Base-by-base conservation (phyloP, 2,329 filamentous ascomycete genomes). In the Apiospora saccharicola region DNA sequence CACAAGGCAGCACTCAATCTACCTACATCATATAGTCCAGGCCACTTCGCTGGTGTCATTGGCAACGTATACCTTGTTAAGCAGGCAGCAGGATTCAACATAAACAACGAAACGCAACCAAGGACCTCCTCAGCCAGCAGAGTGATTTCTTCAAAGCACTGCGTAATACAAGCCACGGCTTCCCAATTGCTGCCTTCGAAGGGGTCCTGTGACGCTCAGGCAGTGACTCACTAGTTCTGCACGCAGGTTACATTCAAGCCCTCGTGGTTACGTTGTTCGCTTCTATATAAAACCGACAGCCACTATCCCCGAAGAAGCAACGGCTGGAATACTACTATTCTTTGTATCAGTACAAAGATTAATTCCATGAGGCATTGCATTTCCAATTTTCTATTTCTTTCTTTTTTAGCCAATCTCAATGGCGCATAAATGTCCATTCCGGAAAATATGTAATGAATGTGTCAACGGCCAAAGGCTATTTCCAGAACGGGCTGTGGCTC, bases 301-400 rank as follows among this genome's bases (percentile, higher is more conserved):
- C 14, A 61, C 53, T 61, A 37, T 64, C 22, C 57, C 57, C 13
- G 57, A 41, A 64, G 34, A 10, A 64, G 57, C 57, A 64, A 64
- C 24, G 51, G 51, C 13, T 16, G 47, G 3, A 8, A 22, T 47
- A 22, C 44, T 49, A 22, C n/a, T n/a, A 49, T 41, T 41, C 37
- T 3, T 51, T 51, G 53, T 61, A 53, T 30, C 12, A 14, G 51
- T 53, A 53, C 51, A 26, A 10, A n/a, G 19, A 49, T 6, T 7
- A 49, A 49, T 10, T 49, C 12, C 22, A n/a, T 49, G 22, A 49
- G 22, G 46, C 8, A n/a, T 10, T 10, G 7, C n/a, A n/a, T 49
- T 22, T 47, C 44, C 16, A 47, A 22, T 47, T 47, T 47, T 22
- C 1, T 2, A 5, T 22, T 22, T 49, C 44, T 19, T 16, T 46